Conservation (phyloP, 345 rosid genomes). For the Salix dunnii region DNA sequence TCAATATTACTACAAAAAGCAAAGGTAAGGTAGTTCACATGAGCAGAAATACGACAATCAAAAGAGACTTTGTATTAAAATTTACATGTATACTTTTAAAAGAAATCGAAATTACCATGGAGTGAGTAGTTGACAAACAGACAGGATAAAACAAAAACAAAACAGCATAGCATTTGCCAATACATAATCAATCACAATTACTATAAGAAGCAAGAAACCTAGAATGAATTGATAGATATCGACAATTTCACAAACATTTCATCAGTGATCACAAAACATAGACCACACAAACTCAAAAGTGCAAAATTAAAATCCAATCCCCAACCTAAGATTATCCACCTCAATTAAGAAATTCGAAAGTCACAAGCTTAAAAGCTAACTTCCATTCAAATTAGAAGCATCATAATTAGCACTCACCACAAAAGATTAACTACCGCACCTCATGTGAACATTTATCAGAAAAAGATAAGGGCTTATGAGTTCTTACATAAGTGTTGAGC, state of each 20-base stretch:
- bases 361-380: background rate
- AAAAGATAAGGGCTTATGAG: background rate
- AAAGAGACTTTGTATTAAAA: too few relatives aligned
- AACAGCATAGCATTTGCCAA: background rate
- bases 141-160: background rate
- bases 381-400: too few relatives aligned
- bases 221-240: background rate
- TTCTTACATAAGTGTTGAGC: slow-evolving; percentile 34
- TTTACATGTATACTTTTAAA: too few relatives aligned
- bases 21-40: background rate
- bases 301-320: background rate
- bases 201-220: background rate
- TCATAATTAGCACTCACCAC: too few relatives aligned
- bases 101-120: too few relatives aligned
- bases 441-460: background rate
- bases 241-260: slow-evolving; percentile 5
- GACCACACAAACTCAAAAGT: background rate
- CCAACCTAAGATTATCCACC: background rate
- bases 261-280: background rate
- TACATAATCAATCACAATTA: background rate
- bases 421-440: too few relatives aligned
- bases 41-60: background rate
- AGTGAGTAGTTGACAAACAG: too few relatives aligned
- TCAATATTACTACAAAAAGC: background rate
- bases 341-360: background rate